Percentiles rank a stretch among this genome's conserved stretches.
Conservation (phyloP, 345 rosid species). For the Lagerstroemia speciosa region DNA sequence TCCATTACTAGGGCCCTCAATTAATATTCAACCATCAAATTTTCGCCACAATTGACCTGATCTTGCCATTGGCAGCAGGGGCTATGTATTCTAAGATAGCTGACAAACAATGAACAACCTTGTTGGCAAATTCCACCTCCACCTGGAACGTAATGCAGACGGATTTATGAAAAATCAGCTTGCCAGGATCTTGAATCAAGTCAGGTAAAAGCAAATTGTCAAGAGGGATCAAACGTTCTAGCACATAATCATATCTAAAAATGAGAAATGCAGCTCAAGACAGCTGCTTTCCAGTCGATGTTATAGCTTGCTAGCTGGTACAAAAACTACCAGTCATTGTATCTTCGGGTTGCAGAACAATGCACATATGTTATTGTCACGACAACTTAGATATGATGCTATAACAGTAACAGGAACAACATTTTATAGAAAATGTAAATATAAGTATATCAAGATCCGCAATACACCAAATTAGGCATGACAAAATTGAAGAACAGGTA, state of each 20-base stretch:
- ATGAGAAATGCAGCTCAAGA: not conserved
- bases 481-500: not conserved
- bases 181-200: not conserved
- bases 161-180: not conserved
- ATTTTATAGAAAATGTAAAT: not conserved
- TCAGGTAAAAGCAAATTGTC: not conserved
- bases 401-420: not conserved
- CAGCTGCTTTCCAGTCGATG: not conserved
- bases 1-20: not conserved
- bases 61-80: conserved; percentile 89
- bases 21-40: conserved; percentile 30
- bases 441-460: no score
- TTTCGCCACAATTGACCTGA: conserved; percentile 73
- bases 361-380: not conserved
- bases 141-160: conserved; percentile 32
- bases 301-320: not conserved
- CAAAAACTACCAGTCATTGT: not conserved
- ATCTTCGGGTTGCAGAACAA: not conserved
- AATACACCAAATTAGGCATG: no score
- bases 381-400: not conserved
- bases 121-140: conserved; percentile 67
- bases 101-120: conserved; percentile 46
- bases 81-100: conserved; percentile 62
- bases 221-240: not conserved
- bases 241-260: not conserved